These are phyloP conservation scores for Endotrypanum monterogeii DNA, from an alignment of 208 protist genomes.

Conservation along the genomic window DNA sequence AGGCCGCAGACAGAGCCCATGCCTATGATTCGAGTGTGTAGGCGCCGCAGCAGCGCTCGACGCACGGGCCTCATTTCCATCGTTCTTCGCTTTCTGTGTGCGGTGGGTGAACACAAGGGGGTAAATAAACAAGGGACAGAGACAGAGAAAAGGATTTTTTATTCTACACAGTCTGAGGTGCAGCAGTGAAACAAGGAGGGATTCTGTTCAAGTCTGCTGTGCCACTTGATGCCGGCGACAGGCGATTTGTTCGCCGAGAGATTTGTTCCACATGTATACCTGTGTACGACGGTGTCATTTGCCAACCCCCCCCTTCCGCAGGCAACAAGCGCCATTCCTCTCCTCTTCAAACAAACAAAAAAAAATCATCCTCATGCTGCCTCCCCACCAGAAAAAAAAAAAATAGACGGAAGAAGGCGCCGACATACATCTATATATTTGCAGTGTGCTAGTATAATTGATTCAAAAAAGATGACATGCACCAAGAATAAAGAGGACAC, in stretches of 20 bases:
- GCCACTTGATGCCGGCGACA: neutral
- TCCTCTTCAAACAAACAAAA: no score
- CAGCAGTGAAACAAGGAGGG: neutral
- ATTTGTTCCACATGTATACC: neutral
- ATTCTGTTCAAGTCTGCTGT: neutral
- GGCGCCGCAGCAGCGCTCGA: conserved; percentile 51
- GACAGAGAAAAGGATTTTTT: neutral
- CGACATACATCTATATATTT: neutral
- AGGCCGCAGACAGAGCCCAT: conserved; percentile 70
- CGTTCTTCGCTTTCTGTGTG: neutral
- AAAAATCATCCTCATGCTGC: no score
- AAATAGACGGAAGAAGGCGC: neutral
- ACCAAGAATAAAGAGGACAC: neutral
- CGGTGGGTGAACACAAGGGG: neutral
- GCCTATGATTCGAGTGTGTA: conserved; percentile 77
- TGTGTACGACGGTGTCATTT: no score
- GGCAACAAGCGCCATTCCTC: no score
- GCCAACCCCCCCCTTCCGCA: no score
- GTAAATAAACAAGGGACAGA: neutral
- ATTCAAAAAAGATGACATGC: neutral
- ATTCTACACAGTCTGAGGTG: neutral
- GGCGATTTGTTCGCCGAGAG: neutral
- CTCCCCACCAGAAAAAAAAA: no score
- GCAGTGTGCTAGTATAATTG: neutral
- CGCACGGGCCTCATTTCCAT: neutral